phyloP scores from a whole-genome alignment of 2,329 filamentous ascomycete species.

The Scedosporium boydii region DNA sequence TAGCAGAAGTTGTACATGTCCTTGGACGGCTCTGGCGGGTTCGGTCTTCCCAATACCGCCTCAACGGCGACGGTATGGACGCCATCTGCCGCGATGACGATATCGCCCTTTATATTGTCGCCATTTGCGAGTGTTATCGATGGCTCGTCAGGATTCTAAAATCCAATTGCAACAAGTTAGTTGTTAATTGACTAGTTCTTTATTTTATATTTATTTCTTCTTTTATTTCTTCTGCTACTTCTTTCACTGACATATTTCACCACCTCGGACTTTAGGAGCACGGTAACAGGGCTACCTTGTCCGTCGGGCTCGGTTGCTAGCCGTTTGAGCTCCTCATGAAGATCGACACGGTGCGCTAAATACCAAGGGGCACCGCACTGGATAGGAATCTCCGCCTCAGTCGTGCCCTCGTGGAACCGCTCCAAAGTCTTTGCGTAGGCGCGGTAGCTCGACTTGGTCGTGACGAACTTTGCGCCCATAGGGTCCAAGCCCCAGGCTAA shows the following conservation, averaged over 20 bases:
- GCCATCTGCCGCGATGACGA: conserved; percentile 36
- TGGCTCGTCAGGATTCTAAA: conserved; percentile 9
- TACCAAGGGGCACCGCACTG: conserved; percentile 22
- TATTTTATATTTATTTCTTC: too few species aligned
- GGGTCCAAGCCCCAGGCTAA: conserved; percentile 25
- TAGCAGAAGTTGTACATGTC: conserved; percentile 22
- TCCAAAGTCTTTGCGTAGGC: conserved; percentile 18
- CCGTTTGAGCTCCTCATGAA: conserved; percentile 25
- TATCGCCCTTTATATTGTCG: conserved; percentile 19
- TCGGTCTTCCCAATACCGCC: conserved; percentile 14
- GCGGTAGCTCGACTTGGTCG: conserved; percentile 12
- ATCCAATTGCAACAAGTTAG: too few species aligned
- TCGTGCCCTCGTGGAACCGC: conserved; percentile 2
- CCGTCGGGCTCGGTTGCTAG: conserved; percentile 21
- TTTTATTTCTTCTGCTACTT: too few species aligned
- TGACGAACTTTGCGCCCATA: conserved; percentile 16
- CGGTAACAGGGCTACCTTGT: conserved; percentile 14
- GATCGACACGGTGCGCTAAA: conserved; percentile 28
- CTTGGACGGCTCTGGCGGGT: conserved; percentile 15
- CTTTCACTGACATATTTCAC: conserved; percentile 17
- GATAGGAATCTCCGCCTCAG: conserved; percentile 8
- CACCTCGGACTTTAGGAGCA: conserved; percentile 16
- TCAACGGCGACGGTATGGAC: conserved; percentile 19
- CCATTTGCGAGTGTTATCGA: conserved; percentile 20
- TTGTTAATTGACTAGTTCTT: too few species aligned